Conservation (phyloP, 1,284 basidiomycete genomes). For the Ganoderma meredithae region DNA sequence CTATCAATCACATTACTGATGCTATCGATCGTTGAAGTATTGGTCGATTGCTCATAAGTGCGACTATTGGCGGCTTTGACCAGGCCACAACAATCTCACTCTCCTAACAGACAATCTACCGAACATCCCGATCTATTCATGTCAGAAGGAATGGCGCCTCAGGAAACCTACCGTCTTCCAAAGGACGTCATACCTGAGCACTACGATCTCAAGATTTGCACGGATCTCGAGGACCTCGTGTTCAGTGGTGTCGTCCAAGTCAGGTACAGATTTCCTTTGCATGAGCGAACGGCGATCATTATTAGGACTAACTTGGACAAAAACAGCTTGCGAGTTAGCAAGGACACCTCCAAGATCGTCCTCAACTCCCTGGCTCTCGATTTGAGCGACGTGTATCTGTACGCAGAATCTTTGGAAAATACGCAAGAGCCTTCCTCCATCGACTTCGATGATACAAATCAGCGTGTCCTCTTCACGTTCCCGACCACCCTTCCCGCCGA, state of each 20-base stretch:
- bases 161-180: constrained; percentile 74
- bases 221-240: constrained; percentile 76
- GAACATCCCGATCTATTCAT: not conserved
- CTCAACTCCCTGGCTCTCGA: constrained; percentile 80
- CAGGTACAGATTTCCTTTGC: constrained; percentile 50
- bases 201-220: constrained; percentile 86
- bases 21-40: constrained; percentile 1
- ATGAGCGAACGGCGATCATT: not conserved
- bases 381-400: constrained; percentile 71
- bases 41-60: not conserved
- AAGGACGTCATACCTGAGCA: constrained; percentile 75
- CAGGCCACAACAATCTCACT: not conserved
- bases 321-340: constrained; percentile 70
- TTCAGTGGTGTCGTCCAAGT: constrained; percentile 86
- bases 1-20: not conserved
- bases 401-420: constrained; percentile 57
- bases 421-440: constrained; percentile 55
- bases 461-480: constrained; percentile 70
- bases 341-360: constrained; percentile 69
- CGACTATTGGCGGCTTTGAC: not conserved
- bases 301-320: not conserved
- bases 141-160: not conserved
- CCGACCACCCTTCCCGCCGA: constrained; percentile 61
- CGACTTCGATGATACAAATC: constrained; percentile 65
- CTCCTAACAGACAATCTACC: not conserved